Conservation (phyloP, 208 protist genomes). For the Leishmania martiniquensis region DNA sequence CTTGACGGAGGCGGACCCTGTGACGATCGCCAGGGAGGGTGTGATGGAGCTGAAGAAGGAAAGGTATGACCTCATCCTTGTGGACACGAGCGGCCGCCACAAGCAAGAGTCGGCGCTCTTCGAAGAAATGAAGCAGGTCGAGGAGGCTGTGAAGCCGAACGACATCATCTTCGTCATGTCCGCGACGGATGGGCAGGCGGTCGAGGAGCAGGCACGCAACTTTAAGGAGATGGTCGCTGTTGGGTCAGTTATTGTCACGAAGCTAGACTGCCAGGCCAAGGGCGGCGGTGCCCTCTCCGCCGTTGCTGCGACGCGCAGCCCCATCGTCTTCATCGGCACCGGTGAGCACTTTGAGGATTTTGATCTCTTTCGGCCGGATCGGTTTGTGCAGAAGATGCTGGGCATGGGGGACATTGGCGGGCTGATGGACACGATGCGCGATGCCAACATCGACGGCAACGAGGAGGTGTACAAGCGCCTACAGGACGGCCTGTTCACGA, state of each 20-base stretch:
- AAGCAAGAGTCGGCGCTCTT: slow-evolving; percentile 98
- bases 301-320: slow-evolving; percentile 97
- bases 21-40: slow-evolving; percentile 96
- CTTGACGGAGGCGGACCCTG: slow-evolving; percentile 96
- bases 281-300: slow-evolving; percentile 98
- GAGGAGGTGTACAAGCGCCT: slow-evolving; percentile 90
- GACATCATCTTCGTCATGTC: slow-evolving; percentile 99
- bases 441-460: slow-evolving; percentile 88
- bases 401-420: slow-evolving; percentile 96
- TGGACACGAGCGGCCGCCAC: slow-evolving; percentile 99
- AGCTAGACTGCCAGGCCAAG: slow-evolving; percentile 99
- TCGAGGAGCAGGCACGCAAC: slow-evolving; percentile 94
- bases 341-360: slow-evolving; percentile 99
- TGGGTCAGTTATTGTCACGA: slow-evolving; percentile 99
- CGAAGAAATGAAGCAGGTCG: slow-evolving; percentile 98
- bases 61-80: slow-evolving; percentile 98
- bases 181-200: slow-evolving; percentile 97
- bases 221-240: slow-evolving; percentile 95
- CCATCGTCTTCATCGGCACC: slow-evolving; percentile 99
- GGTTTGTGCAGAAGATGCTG: slow-evolving; percentile 94
- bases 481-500: slow-evolving; percentile 93
- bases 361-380: slow-evolving; percentile 90
- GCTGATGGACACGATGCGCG: slow-evolving; percentile 93
- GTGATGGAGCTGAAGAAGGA: slow-evolving; percentile 97
- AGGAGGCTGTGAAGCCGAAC: slow-evolving; percentile 90